Conservation (phyloP, 306 rosid species). For the Clitoria ternatea region DNA sequence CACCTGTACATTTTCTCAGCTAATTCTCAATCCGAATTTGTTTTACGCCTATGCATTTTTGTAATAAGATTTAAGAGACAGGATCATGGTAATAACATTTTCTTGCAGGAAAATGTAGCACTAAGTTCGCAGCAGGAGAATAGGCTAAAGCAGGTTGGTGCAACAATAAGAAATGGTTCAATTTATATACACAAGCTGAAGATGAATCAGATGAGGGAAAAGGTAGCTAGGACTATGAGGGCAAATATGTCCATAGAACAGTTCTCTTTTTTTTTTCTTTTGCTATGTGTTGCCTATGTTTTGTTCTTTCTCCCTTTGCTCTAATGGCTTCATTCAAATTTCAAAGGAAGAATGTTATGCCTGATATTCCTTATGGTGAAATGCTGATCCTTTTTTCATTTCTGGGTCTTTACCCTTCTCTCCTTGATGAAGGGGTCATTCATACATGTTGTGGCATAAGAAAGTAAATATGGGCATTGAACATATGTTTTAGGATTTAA, state of each 20-base stretch:
- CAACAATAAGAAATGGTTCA: constrained; percentile 30
- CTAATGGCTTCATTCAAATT: background rate
- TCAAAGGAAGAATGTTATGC: background rate
- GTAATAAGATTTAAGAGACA: background rate
- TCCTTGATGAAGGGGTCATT: background rate
- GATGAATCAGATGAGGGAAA: constrained; percentile 25
- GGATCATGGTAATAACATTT: background rate
- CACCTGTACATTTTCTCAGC: background rate
- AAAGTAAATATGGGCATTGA: background rate
- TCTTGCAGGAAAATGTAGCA: constrained; percentile 12
- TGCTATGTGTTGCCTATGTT: background rate
- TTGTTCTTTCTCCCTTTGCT: background rate
- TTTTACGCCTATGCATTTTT: background rate
- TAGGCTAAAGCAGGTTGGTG: constrained; percentile 37
- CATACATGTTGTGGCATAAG: background rate
- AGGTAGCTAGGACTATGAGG: constrained; percentile 25
- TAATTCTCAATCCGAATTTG: background rate
- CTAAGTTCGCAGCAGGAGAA: constrained; percentile 38
- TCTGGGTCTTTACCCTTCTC: background rate
- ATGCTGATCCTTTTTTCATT: background rate
- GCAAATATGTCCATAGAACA: constrained; percentile 33
- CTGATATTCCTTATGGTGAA: background rate
- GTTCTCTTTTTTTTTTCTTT: constrained; percentile 17
- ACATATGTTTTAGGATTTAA: background rate
- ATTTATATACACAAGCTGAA: constrained; percentile 7